Evolutionary conservation across 129 eudicot species (phyloP).

Genomic region (Flaveria bidentis): DNA sequence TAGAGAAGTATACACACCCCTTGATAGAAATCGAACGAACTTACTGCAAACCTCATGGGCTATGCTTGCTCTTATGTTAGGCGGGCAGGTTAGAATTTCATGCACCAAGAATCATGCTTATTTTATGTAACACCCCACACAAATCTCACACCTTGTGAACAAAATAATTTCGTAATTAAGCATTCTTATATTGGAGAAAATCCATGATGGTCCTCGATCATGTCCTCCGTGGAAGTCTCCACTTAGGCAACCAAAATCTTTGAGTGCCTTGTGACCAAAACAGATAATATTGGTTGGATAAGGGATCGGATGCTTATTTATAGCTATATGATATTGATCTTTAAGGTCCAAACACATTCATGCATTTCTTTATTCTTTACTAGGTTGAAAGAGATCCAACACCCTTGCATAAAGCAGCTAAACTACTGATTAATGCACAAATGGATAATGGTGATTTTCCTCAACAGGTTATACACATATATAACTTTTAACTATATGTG

Average conservation of each 20-base stretch:
- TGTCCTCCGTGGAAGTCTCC: no score
- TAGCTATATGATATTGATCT: not conserved
- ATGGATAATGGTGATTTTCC: slow-evolving; percentile 49
- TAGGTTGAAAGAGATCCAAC: slow-evolving; percentile 43
- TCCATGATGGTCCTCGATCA: no score
- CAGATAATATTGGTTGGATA: no score
- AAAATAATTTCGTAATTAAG: no score
- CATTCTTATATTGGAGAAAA: no score
- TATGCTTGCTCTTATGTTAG: slow-evolving; percentile 43
- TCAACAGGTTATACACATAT: slow-evolving; percentile 34
- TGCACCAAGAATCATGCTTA: not conserved
- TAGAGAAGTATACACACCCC: slow-evolving; percentile 39
- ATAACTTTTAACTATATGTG: not conserved
- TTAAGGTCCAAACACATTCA: not conserved
- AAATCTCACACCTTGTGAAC: no score
- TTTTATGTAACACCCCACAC: not conserved
- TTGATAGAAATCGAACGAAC: slow-evolving; percentile 38
- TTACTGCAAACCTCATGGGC: slow-evolving; percentile 49
- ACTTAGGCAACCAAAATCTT: no score
- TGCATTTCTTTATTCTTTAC: not conserved
- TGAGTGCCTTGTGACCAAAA: no score
- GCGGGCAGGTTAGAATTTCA: slow-evolving; percentile 38
- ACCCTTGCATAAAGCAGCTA: slow-evolving; percentile 49
- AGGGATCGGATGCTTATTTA: not conserved
- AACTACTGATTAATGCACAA: slow-evolving; percentile 37